Conservation (phyloP, 345 rosid species). For the Alliaria petiolata region DNA sequence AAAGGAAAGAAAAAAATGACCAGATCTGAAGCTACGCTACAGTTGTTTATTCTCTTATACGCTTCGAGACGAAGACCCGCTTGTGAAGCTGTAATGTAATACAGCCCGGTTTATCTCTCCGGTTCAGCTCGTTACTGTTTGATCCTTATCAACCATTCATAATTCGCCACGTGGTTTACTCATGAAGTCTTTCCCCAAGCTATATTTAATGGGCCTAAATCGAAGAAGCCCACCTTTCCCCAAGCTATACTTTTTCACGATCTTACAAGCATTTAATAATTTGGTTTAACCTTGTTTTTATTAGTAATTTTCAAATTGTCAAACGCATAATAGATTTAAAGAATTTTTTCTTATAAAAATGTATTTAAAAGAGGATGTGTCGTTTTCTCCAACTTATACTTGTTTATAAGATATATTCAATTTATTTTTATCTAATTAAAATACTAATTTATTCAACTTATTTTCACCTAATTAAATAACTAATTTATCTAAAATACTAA, state of each 20-base stretch:
- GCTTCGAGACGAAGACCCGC: conserved; percentile 15
- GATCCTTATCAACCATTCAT: not conserved
- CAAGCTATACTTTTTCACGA: not conserved
- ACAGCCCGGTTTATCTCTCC: conserved; percentile 21
- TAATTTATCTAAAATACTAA: too few relatives aligned
- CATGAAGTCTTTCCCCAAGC: not conserved
- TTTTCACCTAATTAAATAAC: too few relatives aligned
- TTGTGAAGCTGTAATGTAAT: not conserved
- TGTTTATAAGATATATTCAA: too few relatives aligned
- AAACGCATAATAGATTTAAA: too few relatives aligned
- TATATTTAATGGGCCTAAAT: not conserved
- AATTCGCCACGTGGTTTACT: not conserved
- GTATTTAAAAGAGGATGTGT: too few relatives aligned
- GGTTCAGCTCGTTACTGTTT: conserved; percentile 4
- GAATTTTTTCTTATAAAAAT: too few relatives aligned
- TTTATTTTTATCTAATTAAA: too few relatives aligned
- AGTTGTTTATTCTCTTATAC: conserved; percentile 21
- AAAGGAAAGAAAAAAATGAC: not conserved
- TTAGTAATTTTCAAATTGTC: too few relatives aligned
- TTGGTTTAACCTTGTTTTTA: too few relatives aligned
- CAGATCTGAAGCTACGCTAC: conserved; percentile 32
- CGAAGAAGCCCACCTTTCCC: not conserved
- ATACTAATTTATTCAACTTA: too few relatives aligned
- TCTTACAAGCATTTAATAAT: too few relatives aligned
- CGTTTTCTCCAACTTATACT: too few relatives aligned